A percentile compares a stretch with the other conserved stretches of the same genome.
Conservation (phyloP, 2,329 filamentous ascomycete genomes). For the Xylaria sp. region DNA sequence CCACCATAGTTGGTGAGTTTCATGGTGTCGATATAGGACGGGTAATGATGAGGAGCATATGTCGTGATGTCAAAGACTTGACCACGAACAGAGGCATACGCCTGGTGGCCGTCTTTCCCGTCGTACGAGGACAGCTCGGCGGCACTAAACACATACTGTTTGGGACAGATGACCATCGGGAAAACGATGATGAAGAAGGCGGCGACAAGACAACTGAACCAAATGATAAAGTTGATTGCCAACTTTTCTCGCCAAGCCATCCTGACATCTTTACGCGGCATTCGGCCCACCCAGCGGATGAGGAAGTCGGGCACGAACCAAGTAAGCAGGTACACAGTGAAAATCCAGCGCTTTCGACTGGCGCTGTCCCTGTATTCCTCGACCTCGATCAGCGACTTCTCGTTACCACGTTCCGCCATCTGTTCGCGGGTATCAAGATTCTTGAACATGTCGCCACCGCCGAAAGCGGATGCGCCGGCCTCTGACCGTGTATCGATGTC, state of each 20-base stretch:
- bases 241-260: constrained; percentile 97
- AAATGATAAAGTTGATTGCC: constrained; percentile 97
- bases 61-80: constrained; percentile 83
- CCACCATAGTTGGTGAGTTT: constrained; percentile 84
- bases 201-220: constrained; percentile 80
- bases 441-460: constrained; percentile 96
- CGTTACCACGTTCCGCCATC: constrained; percentile 94
- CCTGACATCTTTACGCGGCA: constrained; percentile 91
- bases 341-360: constrained; percentile 90
- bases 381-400: constrained; percentile 88
- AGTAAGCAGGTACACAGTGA: constrained; percentile 83
- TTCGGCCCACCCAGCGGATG: constrained; percentile 79
- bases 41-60: constrained; percentile 83
- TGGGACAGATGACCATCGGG: constrained; percentile 88
- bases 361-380: constrained; percentile 82
- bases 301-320: constrained; percentile 88
- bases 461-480: constrained; percentile 88
- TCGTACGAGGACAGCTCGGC: constrained; percentile 78
- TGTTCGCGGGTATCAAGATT: constrained; percentile 93
- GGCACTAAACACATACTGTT: constrained; percentile 85
- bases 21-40: constrained; percentile 68
- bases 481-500: constrained; percentile 90
- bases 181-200: constrained; percentile 93
- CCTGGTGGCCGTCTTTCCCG: constrained; percentile 71
- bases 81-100: constrained; percentile 86